Evolutionary conservation across 495 filamentous ascomycete genomes (phyloP), one percentile per base, ranked within the genome.

Genomic region (Penicillium cosmopolitanum): DNA sequence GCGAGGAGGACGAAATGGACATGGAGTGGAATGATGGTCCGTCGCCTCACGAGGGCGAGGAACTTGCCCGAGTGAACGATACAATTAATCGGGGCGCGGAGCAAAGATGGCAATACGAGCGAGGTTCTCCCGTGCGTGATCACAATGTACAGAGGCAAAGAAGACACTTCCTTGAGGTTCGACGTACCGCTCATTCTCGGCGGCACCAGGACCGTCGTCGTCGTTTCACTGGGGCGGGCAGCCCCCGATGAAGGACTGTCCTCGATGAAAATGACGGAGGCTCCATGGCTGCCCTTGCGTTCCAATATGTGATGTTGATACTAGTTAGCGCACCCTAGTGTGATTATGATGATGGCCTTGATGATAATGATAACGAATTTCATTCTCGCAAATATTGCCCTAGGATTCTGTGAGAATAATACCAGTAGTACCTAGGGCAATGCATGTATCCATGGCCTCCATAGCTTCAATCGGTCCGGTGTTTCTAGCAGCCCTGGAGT

Each of bases 131-230:
- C 2, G 48, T 57, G 50, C 50, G 54, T 12, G 54, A 57, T 19
- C 13, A 4, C 5, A 50, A 48, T 50, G n/a, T 36, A 4, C 55
- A 57, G 16, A 42, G 53, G 1, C 50, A 43, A 13, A 21, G 15
- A 13, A 21, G 19, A 6, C 42, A 60, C 56, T 15, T 70, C 62
- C 1, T 68, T 64, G 51, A 79, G 73, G 23, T 25, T 51, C 60
- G 60, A 5, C 60, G 64, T 58, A 2, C 53, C 55, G 16, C 63
- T 58, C n/a, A 77, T 72, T 23, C 64, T 40, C 9, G 55, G 56
- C 5, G 65, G 51, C 48, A 77, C 73, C 11, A 50, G 18, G 21
- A 13, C 34, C 59, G 59, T 18, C 52, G 47, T 18, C 52, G 47
- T 40, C 10, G 7, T 3, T 12, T 6, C 2, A 13, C 11, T 23